Evolutionary conservation across 176 grass and related monocot species (phyloP), one percentile per base, ranked within the genome.

Genomic region (Avena insularis): DNA sequence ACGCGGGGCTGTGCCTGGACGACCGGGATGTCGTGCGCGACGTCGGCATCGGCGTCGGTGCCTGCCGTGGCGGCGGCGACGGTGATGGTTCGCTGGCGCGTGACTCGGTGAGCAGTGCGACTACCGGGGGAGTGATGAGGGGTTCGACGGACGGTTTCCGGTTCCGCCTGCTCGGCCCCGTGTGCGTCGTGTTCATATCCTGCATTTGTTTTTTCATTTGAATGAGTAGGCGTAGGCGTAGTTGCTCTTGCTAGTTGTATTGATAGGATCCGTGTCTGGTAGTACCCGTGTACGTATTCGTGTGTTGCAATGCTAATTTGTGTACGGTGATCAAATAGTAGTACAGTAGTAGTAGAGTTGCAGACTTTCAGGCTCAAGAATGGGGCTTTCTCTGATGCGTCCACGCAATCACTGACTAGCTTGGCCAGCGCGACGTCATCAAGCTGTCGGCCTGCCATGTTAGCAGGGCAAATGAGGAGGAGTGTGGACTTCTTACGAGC

Each of bases 1-100:
- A 98, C 87, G 23, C 90, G 17, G 94, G 94, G 20, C 76, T 98
- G 84, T 98, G 97, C 60, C 62, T 96, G 40, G 87, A 92, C 45
- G 90, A 84, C 86, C 29, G 87, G 78, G 73, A 87, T 80, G 80
- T 86, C 83, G 75, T 79, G 77, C 85, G 84, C 31, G 79, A 82
- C 51, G 38, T 76, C 6, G 80, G 87, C 47, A 51, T 93, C 46
- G 93, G 90, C 8, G 88, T 95, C 27, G 88, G 68, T 25, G 63
- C 78, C 10, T 46, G 58, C 23, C 71, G 21, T 16, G 82, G 81
- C n/a, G 71, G 16, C 58, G 69, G 23, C 16, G 55, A 45, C 33
- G 85, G 67, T 16, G 78, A 75, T 45, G 15, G 59, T 12, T 15
- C 49, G 21, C 38, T 79, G 78, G 70, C 73, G 35, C 50, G 47